Base-by-base conservation (phyloP, 139 green algal species). In the Chlamydomonas incerta region DNA sequence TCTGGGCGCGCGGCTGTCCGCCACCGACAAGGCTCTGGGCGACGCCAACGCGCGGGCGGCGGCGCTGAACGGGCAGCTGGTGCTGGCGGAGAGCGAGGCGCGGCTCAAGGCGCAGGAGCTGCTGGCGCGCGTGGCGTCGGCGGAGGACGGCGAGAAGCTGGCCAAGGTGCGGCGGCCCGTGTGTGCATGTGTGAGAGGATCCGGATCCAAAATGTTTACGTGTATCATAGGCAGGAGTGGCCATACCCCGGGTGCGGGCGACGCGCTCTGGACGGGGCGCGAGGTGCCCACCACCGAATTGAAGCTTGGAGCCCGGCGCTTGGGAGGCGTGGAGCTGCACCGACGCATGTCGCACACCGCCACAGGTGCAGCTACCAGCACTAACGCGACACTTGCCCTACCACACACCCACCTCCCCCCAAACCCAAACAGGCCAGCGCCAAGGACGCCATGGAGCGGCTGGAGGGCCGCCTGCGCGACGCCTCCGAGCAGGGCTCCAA, bases 41-140 rank as follows among this genome's bases (percentile, higher is more conserved):
- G 86, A 90, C 31, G 77, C 86, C 46, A 87, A 90, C 62, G 37
- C 77, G 50, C 79, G 79, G 46, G 47, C 71, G 46, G 47, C 72
- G 8, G 58, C 82, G 31, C 86, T 90, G 6, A 87, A 76, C 79
- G 74, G 70, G 6, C 77, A 82, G 47, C 24, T 87, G 71, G 86
- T 84, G 50, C 72, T 90, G 24, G 62, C 79, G 47, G 86, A 90
- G 9, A 87, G 77, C 72, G 86, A 90, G 34, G 29, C 86, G 62
- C 70, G 79, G 55, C 77, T 90, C 21, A 83, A 83, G 71, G 73
- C 76, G 57, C 80, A 86, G 68, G 80, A 77, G 80, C 68, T 79
- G 5, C 4, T 80, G 68, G 52, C 80, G 15, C 52, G 80, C 0
- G 80, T 71, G 34, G 68, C 72, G 80, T 69, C 80, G 68, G 80